Conservation (phyloP, 2,329 filamentous ascomycete species). For the Magnaporthiopsis incrustans region DNA sequence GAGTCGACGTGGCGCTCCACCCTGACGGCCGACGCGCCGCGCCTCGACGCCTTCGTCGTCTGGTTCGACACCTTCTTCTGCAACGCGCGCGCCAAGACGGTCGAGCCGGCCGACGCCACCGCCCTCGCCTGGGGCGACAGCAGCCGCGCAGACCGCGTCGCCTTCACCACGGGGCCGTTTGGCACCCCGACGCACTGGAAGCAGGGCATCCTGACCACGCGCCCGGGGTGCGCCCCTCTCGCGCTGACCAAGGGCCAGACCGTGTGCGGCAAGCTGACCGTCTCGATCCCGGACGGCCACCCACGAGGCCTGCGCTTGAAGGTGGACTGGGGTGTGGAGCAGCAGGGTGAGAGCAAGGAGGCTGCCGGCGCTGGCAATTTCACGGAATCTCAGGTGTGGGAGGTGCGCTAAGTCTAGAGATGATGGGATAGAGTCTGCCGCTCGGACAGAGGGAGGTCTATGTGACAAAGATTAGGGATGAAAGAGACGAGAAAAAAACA, state of each 20-base stretch:
- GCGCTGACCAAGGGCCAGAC: slow-evolving; percentile 45
- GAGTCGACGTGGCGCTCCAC: slow-evolving; percentile 56
- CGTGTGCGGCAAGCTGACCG: slow-evolving; percentile 61
- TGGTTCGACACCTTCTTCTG: slow-evolving; percentile 96
- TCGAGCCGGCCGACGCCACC: slow-evolving; percentile 43
- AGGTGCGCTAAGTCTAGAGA: background rate
- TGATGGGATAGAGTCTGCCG: background rate
- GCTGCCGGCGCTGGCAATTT: background rate
- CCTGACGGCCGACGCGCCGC: slow-evolving; percentile 53
- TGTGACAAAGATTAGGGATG: background rate
- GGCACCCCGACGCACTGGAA: slow-evolving; percentile 83
- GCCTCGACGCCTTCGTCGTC: slow-evolving; percentile 77
- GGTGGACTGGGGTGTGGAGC: slow-evolving; percentile 48
- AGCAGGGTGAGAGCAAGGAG: background rate
- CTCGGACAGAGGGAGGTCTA: background rate
- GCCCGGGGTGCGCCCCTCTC: slow-evolving; percentile 42
- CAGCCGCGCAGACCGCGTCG: slow-evolving; percentile 49
- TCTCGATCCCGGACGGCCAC: slow-evolving; percentile 60
- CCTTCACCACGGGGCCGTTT: slow-evolving; percentile 80
- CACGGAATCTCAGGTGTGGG: background rate
- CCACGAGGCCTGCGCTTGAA: slow-evolving; percentile 60
- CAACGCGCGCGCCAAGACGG: slow-evolving; percentile 40
- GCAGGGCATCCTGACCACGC: slow-evolving; percentile 68
- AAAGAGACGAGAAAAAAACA: background rate
- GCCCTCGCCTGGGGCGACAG: slow-evolving; percentile 56